These are phyloP conservation scores for Arctium minus DNA, from an alignment of 129 eudicot genomes.

Conservation along the genomic window DNA sequence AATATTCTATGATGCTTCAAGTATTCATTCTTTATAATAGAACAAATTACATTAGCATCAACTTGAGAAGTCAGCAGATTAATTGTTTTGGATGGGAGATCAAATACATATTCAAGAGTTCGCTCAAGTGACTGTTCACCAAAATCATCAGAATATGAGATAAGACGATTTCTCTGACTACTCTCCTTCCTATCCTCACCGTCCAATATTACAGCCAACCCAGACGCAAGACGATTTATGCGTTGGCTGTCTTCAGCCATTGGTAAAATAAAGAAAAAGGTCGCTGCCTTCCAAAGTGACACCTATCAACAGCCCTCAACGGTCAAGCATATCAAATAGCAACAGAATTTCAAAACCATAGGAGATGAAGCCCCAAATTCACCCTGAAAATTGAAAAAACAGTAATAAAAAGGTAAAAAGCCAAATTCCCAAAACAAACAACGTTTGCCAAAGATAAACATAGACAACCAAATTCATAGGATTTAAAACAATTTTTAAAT, in stretches of 20 bases:
- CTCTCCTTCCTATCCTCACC: conserved; percentile 56
- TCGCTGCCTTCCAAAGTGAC: conserved; percentile 18
- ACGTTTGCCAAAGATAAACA: background rate
- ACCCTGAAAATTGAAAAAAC: conserved; percentile 23
- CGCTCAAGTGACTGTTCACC: conserved; percentile 95
- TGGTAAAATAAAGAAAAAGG: conserved; percentile 12
- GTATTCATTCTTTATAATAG: conserved; percentile 55
- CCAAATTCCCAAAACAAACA: background rate
- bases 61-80: conserved; percentile 44
- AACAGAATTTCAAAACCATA: conserved; percentile 6
- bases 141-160: conserved; percentile 86
- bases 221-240: conserved; percentile 60
- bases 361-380: conserved; percentile 12
- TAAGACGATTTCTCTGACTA: conserved; percentile 57
- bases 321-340: conserved; percentile 4
- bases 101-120: conserved; percentile 81
- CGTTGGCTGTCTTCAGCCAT: conserved; percentile 85
- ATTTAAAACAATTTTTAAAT: background rate
- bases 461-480: background rate
- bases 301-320: conserved; percentile 10
- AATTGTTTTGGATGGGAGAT: conserved; percentile 60
- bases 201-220: conserved; percentile 74
- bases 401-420: conserved; percentile 1
- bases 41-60: conserved; percentile 50
- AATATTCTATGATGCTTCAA: conserved; percentile 29